phyloP scores from a whole-genome alignment of 2,329 filamentous ascomycete genomes.

The Calonectria fujianensis region DNA sequence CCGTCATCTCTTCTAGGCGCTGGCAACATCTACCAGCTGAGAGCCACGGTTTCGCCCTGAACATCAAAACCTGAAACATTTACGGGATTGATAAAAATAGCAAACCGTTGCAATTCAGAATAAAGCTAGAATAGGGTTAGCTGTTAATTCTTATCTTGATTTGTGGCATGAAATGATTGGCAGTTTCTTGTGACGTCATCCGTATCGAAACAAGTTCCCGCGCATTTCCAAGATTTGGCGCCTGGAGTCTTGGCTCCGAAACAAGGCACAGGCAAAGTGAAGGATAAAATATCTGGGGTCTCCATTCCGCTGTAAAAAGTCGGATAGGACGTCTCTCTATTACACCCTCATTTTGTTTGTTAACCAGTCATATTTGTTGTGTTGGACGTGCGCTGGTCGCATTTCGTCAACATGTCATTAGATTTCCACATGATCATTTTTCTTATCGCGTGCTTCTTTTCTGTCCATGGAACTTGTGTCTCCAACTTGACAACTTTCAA shows the following conservation, averaged over 20 bases:
- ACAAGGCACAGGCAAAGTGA: background rate
- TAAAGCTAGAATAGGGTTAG: background rate
- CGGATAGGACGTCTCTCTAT: background rate
- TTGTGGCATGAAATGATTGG: constrained; percentile 20
- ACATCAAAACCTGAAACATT: background rate
- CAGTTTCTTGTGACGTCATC: constrained; percentile 9
- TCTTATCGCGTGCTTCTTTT: background rate
- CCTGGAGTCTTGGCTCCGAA: background rate
- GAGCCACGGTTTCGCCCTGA: background rate
- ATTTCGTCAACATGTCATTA: constrained; percentile 13
- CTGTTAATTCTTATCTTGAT: background rate
- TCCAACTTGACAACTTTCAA: constrained; percentile 47
- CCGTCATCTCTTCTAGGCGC: too few relatives aligned
- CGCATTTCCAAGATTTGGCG: background rate
- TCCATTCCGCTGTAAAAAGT: background rate
- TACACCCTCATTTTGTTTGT: background rate
- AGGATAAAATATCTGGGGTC: background rate
- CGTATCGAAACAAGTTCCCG: background rate
- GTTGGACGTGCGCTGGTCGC: constrained; percentile 12
- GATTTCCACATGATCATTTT: background rate
- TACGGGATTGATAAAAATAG: background rate
- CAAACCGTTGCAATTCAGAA: background rate
- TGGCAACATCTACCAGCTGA: too few relatives aligned
- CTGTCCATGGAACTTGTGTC: background rate
- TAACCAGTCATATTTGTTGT: background rate